phyloP scores from a whole-genome alignment of 306 rosid species.

The Vigna angularis region DNA sequence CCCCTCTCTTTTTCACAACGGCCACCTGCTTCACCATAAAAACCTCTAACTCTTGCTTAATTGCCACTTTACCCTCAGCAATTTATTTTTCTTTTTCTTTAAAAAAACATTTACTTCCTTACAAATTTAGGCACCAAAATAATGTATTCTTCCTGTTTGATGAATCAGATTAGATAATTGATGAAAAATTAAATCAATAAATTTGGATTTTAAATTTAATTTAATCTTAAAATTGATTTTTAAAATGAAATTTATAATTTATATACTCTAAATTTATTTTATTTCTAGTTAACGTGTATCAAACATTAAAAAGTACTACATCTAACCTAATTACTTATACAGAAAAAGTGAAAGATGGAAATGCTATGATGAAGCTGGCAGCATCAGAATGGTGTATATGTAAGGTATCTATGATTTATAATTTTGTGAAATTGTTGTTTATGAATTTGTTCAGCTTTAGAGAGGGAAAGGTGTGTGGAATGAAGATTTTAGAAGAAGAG shows the following conservation, averaged over 20 bases:
- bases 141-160: too few species aligned
- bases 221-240: too few species aligned
- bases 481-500: conserved; percentile 25
- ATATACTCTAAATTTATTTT: too few species aligned
- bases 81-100: too few species aligned
- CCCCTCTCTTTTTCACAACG: conserved; percentile 43
- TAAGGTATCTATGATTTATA: neutral
- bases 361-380: neutral
- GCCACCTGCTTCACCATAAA: neutral
- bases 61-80: conserved; percentile 4
- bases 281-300: too few species aligned
- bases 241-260: too few species aligned
- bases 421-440: conserved; percentile 3
- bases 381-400: neutral
- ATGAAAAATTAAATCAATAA: too few species aligned
- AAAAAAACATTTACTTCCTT: too few species aligned
- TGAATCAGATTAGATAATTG: too few species aligned
- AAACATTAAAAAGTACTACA: neutral
- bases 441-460: neutral
- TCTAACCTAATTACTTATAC: neutral
- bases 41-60: neutral
- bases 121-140: too few species aligned
- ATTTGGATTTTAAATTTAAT: too few species aligned
- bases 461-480: neutral
- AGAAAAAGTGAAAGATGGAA: neutral